Evolutionary conservation across 208 protist species (phyloP), one percentile per base, ranked within the genome.

Genomic region (Trypanosoma mega): DNA sequence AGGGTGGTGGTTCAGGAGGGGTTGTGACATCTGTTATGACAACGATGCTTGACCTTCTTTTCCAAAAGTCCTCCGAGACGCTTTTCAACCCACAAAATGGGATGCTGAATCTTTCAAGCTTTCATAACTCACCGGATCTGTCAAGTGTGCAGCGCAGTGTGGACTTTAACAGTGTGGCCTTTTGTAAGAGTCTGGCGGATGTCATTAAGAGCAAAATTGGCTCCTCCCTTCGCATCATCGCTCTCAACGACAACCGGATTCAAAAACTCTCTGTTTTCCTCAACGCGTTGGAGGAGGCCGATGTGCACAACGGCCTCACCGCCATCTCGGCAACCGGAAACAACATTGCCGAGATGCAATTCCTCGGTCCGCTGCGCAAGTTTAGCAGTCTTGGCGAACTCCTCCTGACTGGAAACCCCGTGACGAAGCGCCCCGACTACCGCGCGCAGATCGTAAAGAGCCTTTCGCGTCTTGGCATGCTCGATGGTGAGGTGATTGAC

Each of bases 161-260:
- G 1, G 82, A 96, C 67, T 93, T 90, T 64, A 91, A 92, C 80
- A 91, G 70, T 36, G 78, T 83, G 12, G 54, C 76, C 3, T 96
- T 96, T 67, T 91, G 81, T 63, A 81, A 74, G 47, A 72, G 78
- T 12, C 74, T 96, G 3, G 74, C 73, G 9, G 73, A 82, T 51
- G 86, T 89, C 20, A 58, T 96, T 34, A 77, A 78, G 24, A 78
- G 85, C 39, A 72, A 69, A 24, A 84, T 87, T 63, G 77, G 74
- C 12, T 46, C 72, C 33, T 62, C 68, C 37, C 78, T 92, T 14
- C 80, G 82, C 39, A 63, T 87, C 27, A 39, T 96, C 23, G 60
- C 70, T 47, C 54, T 92, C 14, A 70, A 89, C 54, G 37, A 78
- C 66, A 93, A 96, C 65, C 72, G 78, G 21, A 93, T 96, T 60